Base-by-base conservation (phyloP, 1,139 yeast genomes). In the Meyerozyma athensensis region DNA sequence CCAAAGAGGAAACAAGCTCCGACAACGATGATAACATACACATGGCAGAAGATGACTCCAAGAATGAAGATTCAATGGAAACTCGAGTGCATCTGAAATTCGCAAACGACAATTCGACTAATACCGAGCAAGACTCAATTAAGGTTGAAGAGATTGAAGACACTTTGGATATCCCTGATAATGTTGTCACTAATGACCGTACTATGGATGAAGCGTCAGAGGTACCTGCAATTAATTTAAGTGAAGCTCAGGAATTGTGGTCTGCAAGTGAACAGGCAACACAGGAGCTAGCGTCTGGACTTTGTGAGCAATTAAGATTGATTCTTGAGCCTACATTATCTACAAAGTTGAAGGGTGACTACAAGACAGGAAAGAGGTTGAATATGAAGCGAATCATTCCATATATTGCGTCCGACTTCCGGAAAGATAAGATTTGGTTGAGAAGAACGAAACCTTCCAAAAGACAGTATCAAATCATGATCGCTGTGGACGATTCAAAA, bases 301-400 rank as follows among this genome's bases (percentile, higher is more conserved):
- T 94, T 35, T 84, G 96, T 58, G 99, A 94, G 62, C 98, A 94
- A 60, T 71, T 94, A 45, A 74, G 98, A 36, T 74, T 94, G 45
- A 92, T 94, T 53, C 68, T 94, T 50, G 98, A 92, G 55, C 99
- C 99, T 5, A 92, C 98, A 0, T 68, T 86, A 45, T 95, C 97
- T 10, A 92, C 98, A 3, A 92, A 92, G 58, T 70, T 94, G 42
- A 80, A 79, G 46, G 99, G 99, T 52, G 98, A 94, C 59, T 94
- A 87, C 63, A 89, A 90, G 62, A 90, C 97, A 2, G 99, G 99
- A 59, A 94, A 94, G 61, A 74, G 98, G 48, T 74, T 94, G 54
- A 94, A 94, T 61, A 90, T 94, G 97, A 92, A 90, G 71, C 74
- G 97, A 49, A 94, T 94, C 49, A 92, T 94, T 53, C 96, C 98